Conservation (phyloP, 2,329 filamentous ascomycete species). For the Botrytis tulipae region DNA sequence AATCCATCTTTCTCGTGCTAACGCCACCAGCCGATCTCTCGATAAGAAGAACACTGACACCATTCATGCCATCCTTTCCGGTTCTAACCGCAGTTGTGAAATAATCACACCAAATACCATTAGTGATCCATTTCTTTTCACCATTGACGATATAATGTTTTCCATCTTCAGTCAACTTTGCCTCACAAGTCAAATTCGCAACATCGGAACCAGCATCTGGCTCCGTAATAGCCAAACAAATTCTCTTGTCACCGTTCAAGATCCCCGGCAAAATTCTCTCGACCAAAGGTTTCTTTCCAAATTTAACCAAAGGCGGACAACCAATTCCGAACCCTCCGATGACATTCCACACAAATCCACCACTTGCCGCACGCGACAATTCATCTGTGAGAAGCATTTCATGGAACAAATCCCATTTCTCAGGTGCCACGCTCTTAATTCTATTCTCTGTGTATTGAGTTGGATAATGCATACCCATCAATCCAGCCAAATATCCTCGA, state of each 20-base stretch:
- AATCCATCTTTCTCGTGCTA: constrained; percentile 93
- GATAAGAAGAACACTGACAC: constrained; percentile 85
- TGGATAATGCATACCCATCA: constrained; percentile 82
- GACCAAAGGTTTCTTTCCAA: constrained; percentile 44
- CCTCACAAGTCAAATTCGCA: constrained; percentile 92
- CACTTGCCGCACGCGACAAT: constrained; percentile 81
- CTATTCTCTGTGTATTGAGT: constrained; percentile 67
- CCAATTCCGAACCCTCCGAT: constrained; percentile 97
- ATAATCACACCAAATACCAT: constrained; percentile 95
- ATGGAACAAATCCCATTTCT: constrained; percentile 98
- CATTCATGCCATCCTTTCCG: constrained; percentile 85
- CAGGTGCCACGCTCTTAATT: constrained; percentile 74
- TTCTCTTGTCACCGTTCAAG: constrained; percentile 88
- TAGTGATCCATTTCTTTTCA: constrained; percentile 99
- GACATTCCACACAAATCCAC: constrained; percentile 95
- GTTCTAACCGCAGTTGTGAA: constrained; percentile 97
- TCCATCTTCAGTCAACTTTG: constrained; percentile 89
- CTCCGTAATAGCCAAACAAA: constrained; percentile 96
- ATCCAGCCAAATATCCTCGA: constrained; percentile 86
- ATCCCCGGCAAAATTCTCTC: constrained; percentile 87
- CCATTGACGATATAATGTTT: constrained; percentile 99
- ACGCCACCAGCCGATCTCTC: constrained; percentile 83
- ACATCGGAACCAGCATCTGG: constrained; percentile 94
- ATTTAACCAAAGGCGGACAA: constrained; percentile 68
- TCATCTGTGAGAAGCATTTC: constrained; percentile 95